Base-by-base conservation (phyloP, 1,284 basidiomycete species). In the Fomitopsis pinicola region DNA sequence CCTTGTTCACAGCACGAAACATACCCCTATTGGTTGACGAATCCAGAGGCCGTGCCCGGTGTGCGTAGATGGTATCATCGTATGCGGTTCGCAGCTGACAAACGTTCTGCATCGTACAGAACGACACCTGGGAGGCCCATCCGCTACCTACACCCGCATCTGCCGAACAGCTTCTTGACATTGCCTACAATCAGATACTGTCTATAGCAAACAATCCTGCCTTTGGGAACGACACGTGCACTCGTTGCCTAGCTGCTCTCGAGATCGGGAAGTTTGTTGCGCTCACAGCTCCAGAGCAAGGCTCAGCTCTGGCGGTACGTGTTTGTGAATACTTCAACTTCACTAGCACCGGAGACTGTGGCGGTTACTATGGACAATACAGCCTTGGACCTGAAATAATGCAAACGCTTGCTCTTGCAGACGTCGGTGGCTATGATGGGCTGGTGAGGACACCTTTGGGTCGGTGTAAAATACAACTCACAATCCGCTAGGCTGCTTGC, bases 361-460 rank as follows among this genome's bases (percentile, higher is more conserved):
- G 75, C 58, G 72, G 75, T 7, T 78, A 73, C n/a, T 85, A 80
- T 68, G 79, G 82, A 12, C 68, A 73, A 6, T 71, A 78, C 59
- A 78, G 77, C n/a, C 69, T 84, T 28, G 88, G 88, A 0, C 75
- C 83, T 2, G 77, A 86, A 36, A 68, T 89, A 57, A 87, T 89
- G 0, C 89, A 91, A 69, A 86, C 90, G 2, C 65, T 86, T 35
- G 81, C 86, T 5, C 84, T 83, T 65, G 84, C 88, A 3, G 81
- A 91, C 66, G 82, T 87, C 1, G 82, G 80, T 7, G 87, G 86
- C 3, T 82, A 83, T 59, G 89, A 91, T 66, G 90, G 89, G 15
- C 86, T 88, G 78, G 45, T 46, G 26, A 10, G 45, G 12, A 26
- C 22, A 7, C 22, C 1, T 28, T 26, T n/a, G 22, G 10, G 45